Conservation (phyloP, 257 asterid species). For the Buddleja alternifolia region DNA sequence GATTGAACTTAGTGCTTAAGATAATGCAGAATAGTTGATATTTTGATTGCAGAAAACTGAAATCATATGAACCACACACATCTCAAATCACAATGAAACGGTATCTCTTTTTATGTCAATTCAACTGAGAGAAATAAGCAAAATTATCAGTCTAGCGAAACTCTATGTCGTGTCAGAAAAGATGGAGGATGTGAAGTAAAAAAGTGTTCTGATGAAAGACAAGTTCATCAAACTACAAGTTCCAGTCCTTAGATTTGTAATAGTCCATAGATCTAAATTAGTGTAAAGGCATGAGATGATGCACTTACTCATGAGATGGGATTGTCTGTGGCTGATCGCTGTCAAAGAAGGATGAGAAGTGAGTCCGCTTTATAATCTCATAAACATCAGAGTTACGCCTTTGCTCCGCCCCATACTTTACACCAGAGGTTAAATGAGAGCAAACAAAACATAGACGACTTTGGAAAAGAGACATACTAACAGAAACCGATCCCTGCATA, state of each 20-base stretch:
- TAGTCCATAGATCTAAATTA: neutral
- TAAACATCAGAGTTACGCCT: constrained; percentile 82
- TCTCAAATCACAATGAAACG: neutral
- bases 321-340: constrained; percentile 81
- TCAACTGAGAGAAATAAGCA: neutral
- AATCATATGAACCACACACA: no score
- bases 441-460: constrained; percentile 89
- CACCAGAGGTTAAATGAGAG: constrained; percentile 91
- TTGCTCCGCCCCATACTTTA: constrained; percentile 70
- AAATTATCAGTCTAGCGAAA: neutral
- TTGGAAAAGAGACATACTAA: constrained; percentile 88
- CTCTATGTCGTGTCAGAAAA: no score
- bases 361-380: constrained; percentile 81
- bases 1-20: no score
- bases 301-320: constrained; percentile 88
- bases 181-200: no score
- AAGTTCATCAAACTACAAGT: neutral
- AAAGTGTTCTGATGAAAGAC: neutral
- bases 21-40: no score
- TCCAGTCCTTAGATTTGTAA: neutral
- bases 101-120: neutral
- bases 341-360: constrained; percentile 71
- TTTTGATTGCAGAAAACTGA: no score
- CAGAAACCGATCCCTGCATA: constrained; percentile 89
- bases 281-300: neutral